Evolutionary conservation across 2,329 filamentous ascomycete genomes (phyloP), one percentile per base, ranked within the genome.

Genomic region (Thermomyces lanuginosus): DNA sequence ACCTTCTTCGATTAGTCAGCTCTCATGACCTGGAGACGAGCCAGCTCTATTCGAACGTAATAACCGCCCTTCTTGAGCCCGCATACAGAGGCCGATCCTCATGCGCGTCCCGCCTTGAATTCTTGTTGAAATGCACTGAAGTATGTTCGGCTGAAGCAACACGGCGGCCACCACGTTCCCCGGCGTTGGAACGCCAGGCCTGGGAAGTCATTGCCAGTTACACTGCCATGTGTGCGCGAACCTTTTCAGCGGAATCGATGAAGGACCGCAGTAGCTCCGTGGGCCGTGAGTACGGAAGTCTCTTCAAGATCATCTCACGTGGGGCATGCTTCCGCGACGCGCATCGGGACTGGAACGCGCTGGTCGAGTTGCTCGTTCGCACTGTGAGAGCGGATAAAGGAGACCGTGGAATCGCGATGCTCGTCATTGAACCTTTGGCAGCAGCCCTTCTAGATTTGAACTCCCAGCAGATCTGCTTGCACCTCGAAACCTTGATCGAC

Each of bases 341-440:
- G 17, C 36, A 34, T 30, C 18, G 46, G 7, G 44, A 48, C 21
- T 66, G 63, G 61, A 44, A 47, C 26, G 33, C 58, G 0, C 55
- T 86, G 1, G 69, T 80, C 27, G 55, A 64, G 6, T 49, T 60
- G 1, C 53, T 80, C 6, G 56, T 66, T 3, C 51, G 61, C 6
- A 65, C 68, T 27, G 66, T 75, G 5, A 63, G 60, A 10, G 55
- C 62, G 8, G 72, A 81, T 36, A 66, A 67, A 27, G 78, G 80
- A 3, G 72, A 81, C 34, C 66, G 68, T 9, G 74, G 71, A 4
- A 63, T 74, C 21, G 67, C 72, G 4, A 58, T 78, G 26, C 65
- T 68, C 13, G 61, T 82, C 1, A 58, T 84, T 20, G 81, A 91
- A 34, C 76, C 76, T 1, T 42, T 89, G 3, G 69, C 78, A 0